Base-by-base conservation (phyloP, 2,329 filamentous ascomycete species). In the Ophiosphaerella narmari region DNA sequence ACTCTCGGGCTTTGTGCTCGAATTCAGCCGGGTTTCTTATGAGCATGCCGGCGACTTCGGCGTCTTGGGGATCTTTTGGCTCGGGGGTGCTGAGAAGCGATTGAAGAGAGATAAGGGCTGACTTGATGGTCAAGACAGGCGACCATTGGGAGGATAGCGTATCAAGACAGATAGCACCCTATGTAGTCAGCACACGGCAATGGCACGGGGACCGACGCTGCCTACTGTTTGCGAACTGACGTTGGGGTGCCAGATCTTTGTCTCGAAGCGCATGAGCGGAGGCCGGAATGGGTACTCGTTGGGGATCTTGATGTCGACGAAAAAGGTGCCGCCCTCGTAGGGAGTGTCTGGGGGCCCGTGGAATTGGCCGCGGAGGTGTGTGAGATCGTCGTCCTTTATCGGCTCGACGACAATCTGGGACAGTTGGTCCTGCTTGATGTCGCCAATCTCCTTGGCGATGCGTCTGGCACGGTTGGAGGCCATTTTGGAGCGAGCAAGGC, bases 161-260 rank as follows among this genome's bases (percentile, higher is more conserved):
- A 71, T 99, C 94, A 46, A 99, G 86, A 69, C 94, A 99, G 72
- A 99, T 99, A 23, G 92, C 93, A 48, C 94, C 94, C 91, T 97
- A 55, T 9, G 43, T n/a, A 39, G 37, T 74, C 53, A 77, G 66
- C 29, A 37, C 18, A 14, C 7, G 23, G 26, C 6, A 1, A 5
- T n/a, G 3, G 9, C 2, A 21, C 13, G 3, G 9, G 7, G 7
- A 24, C 32, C n/a, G 13, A 14, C 2, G n/a, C n/a, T 16, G 80
- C 86, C 68, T 77, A 96, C 91, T 35, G 92, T 97, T 71, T 94
- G 89, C 67, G 89, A 93, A 80, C 90, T 95, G 76, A 99, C 85
- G 70, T 99, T 99, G 31, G 94, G 94, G 73, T 99, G 94, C 92
- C 92, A 99, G 63, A 97, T 88, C 74, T 88, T 92, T 57, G 94